Percentiles rank a stretch among this genome's conserved stretches.
These are phyloP conservation scores for Artomyces pyxidatus DNA, from an alignment of 768 basidiomycete genomes.

Conservation along the genomic window DNA sequence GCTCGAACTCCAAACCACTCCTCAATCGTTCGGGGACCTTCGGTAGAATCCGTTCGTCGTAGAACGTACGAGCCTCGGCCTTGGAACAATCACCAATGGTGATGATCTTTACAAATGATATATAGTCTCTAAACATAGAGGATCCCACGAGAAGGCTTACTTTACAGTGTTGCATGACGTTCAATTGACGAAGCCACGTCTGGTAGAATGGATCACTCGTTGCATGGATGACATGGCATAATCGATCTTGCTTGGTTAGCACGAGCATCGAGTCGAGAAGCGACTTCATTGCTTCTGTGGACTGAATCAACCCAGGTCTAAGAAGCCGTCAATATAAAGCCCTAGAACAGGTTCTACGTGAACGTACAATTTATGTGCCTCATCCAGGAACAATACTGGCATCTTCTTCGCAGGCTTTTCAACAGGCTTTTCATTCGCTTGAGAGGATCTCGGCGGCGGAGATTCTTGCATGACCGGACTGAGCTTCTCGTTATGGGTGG, in stretches of 20 bases:
- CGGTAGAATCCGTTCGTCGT: slow-evolving; percentile 55
- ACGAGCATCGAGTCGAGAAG: slow-evolving; percentile 82
- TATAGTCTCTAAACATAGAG: not conserved
- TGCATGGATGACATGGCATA: slow-evolving; percentile 77
- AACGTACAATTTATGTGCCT: slow-evolving; percentile 73
- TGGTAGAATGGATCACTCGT: slow-evolving; percentile 84
- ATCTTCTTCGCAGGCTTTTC: slow-evolving; percentile 49
- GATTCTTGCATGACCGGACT: slow-evolving; percentile 4
- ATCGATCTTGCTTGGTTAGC: slow-evolving; percentile 78
- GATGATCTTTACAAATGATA: slow-evolving; percentile 57
- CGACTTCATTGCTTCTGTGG: slow-evolving; percentile 75
- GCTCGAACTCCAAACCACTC: slow-evolving; percentile 55
- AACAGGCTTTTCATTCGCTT: slow-evolving; percentile 27
- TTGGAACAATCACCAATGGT: slow-evolving; percentile 77
- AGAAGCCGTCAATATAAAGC: not conserved
- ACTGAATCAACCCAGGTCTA: slow-evolving; percentile 70
- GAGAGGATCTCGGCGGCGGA: slow-evolving; percentile 19
- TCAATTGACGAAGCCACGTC: slow-evolving; percentile 72
- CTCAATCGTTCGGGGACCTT: slow-evolving; percentile 58
- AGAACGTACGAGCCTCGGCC: slow-evolving; percentile 59
- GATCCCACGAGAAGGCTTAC: slow-evolving; percentile 23
- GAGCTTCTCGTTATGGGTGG: slow-evolving; percentile 3
- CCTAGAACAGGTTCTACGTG: not conserved
- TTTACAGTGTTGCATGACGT: slow-evolving; percentile 80
- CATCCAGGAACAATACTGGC: slow-evolving; percentile 79